A percentile compares a stretch with the other conserved stretches of the same genome.
Evolutionary conservation across 2,329 filamentous ascomycete species (phyloP).

Genomic region (Emmonsia crescens): DNA sequence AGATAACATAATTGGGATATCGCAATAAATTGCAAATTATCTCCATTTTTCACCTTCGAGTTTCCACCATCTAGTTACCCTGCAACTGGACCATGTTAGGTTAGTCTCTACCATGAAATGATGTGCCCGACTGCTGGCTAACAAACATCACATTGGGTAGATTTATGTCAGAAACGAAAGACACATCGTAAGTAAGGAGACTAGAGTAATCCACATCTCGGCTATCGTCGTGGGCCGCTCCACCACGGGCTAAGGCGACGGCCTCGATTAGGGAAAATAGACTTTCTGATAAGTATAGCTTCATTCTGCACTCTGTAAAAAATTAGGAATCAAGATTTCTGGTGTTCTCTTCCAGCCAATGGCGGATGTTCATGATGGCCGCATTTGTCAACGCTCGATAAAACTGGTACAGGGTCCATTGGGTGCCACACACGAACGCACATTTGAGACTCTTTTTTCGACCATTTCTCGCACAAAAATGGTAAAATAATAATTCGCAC

Average conservation of each 20-base stretch:
- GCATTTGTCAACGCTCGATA: not conserved
- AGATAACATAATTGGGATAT: too few relatives aligned
- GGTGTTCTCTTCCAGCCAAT: not conserved
- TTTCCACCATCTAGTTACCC: too few relatives aligned
- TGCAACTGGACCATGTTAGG: too few relatives aligned
- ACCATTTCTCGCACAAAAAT: not conserved
- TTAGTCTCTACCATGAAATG: not conserved
- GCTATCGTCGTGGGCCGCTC: not conserved
- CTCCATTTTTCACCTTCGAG: too few relatives aligned
- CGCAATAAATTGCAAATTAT: too few relatives aligned
- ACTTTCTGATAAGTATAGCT: not conserved
- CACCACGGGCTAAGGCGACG: not conserved
- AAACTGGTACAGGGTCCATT: not conserved
- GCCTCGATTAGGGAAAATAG: not conserved
- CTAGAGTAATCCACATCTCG: not conserved
- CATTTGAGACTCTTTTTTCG: not conserved
- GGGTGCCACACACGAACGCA: not conserved
- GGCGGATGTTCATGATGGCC: not conserved
- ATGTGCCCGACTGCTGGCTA: not conserved
- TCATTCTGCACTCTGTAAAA: not conserved
- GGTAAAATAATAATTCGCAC: not conserved
- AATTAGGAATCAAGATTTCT: not conserved
- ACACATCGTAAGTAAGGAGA: not conserved
- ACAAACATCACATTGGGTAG: not conserved
- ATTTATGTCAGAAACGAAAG: not conserved